Evolutionary conservation across 495 filamentous ascomycete species (phyloP).

Genomic region (Hypoxylon crocopeplum): DNA sequence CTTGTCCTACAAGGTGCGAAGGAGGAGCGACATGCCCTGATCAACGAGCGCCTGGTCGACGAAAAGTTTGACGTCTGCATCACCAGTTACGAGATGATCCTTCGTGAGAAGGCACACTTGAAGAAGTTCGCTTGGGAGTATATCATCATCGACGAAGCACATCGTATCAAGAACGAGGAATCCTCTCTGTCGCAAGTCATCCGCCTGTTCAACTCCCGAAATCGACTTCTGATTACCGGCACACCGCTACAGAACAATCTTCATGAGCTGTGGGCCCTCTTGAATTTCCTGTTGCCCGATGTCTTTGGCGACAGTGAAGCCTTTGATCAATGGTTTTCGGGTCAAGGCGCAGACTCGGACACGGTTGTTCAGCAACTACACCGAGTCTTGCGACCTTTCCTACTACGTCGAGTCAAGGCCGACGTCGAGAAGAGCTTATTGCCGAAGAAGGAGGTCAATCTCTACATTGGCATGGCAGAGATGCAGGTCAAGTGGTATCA

Average conservation of each 20-base stretch:
- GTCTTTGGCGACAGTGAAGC: conserved; percentile 97
- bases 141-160: conserved; percentile 99
- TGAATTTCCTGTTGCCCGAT: conserved; percentile 96
- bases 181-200: conserved; percentile 97
- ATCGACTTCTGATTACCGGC: conserved; percentile 94
- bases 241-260: conserved; percentile 98
- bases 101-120: conserved; percentile 91
- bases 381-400: conserved; percentile 88
- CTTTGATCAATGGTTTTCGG: conserved; percentile 98
- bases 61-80: conserved; percentile 95
- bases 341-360: conserved; percentile 87
- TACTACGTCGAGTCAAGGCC: conserved; percentile 94
- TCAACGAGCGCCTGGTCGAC: conserved; percentile 87
- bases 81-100: conserved; percentile 96
- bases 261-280: conserved; percentile 97
- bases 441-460: conserved; percentile 96
- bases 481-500: conserved; percentile 99
- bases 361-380: conserved; percentile 97
- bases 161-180: conserved; percentile 99
- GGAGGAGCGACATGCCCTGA: conserved; percentile 86
- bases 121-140: conserved; percentile 99
- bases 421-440: conserved; percentile 98
- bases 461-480: conserved; percentile 98
- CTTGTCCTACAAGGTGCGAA: conserved; percentile 95
- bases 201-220: conserved; percentile 94